Evolutionary conservation across 768 basidiomycete species (phyloP).

Genomic region (Basidioascus undulatus): DNA sequence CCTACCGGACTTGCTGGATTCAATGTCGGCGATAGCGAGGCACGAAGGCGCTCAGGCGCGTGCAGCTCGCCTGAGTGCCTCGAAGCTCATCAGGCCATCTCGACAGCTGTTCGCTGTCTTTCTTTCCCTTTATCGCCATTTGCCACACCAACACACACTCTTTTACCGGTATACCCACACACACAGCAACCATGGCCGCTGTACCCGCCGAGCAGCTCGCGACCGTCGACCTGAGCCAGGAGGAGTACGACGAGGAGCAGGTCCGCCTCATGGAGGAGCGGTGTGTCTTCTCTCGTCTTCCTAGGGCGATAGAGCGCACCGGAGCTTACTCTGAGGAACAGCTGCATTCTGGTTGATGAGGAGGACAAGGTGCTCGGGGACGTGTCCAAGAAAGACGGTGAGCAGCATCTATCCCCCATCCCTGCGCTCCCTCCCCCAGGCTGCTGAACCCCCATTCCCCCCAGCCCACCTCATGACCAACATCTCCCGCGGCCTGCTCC

Average conservation of each 20-base stretch:
- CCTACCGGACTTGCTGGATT: too few species aligned
- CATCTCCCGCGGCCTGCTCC: constrained; percentile 70
- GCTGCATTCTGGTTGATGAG: constrained; percentile 76
- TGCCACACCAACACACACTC: neutral
- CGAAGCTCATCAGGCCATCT: too few species aligned
- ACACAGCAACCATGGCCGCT: neutral
- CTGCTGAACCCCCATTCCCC: neutral
- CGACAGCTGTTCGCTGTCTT: too few species aligned
- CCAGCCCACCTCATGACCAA: constrained; percentile 93
- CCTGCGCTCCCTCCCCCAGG: too few species aligned
- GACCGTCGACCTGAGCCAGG: constrained; percentile 32
- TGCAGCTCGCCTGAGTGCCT: too few species aligned
- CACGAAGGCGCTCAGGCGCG: too few species aligned
- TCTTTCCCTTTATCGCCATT: neutral
- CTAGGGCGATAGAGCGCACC: too few species aligned
- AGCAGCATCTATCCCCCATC: constrained; percentile 11
- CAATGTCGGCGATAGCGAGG: too few species aligned
- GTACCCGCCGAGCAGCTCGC: neutral
- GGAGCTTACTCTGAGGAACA: constrained; percentile 19
- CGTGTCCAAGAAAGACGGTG: constrained; percentile 88
- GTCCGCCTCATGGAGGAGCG: constrained; percentile 84
- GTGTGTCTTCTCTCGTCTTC: constrained; percentile 19
- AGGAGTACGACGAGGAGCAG: constrained; percentile 72
- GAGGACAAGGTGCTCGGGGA: constrained; percentile 64
- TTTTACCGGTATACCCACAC: neutral